Base-by-base conservation (phyloP, 176 grass and related monocot species). In the Puya raimondii region DNA sequence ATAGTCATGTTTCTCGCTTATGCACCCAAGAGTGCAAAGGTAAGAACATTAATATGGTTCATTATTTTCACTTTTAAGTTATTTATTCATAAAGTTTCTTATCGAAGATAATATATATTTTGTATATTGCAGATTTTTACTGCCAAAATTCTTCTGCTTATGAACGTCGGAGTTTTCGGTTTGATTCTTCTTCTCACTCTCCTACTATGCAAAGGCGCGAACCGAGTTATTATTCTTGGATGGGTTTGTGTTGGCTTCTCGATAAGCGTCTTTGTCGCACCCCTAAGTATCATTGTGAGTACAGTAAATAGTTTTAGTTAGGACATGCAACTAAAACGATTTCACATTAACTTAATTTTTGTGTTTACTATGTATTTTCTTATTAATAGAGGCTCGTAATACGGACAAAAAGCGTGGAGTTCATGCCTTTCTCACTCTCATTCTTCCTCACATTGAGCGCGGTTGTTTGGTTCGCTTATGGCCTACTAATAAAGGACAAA, bases 391-490 rank as follows among this genome's bases (percentile, higher is more conserved):
- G 91, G 20, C 75, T 86, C 22, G 91, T 96, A 23, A 72, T 96
- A 50, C 83, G 83, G 21, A 91, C 91, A 4, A 70, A 71, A 29
- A 96, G 91, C 23, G 91, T 96, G 0, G 91, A 96, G 77, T 96
- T 91, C 80, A 91, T 96, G 88, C 91, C 91, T 10, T 96, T 96
- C 80, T 88, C 69, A 1, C 88, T 96, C 12, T 96, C 91, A 2
- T 48, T 91, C 53, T 91, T 82, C 22, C 91, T 96, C 63, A 96
- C 91, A 47, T 1, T 84, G 12, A 88, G 85, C 11, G 85, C 91
- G 2, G 59, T 91, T 11, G 80, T 78, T 49, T 96, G 91, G 91
- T 96, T 96, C 75, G 73, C 86, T 12, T 96, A 96, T 16, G 91
- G 91, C 51, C 59, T 96, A 6, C 72, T 91, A 17, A 84, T 79